Evolutionary conservation across 306 rosid genomes (phyloP).

Genomic region (Abrus pulchellus): DNA sequence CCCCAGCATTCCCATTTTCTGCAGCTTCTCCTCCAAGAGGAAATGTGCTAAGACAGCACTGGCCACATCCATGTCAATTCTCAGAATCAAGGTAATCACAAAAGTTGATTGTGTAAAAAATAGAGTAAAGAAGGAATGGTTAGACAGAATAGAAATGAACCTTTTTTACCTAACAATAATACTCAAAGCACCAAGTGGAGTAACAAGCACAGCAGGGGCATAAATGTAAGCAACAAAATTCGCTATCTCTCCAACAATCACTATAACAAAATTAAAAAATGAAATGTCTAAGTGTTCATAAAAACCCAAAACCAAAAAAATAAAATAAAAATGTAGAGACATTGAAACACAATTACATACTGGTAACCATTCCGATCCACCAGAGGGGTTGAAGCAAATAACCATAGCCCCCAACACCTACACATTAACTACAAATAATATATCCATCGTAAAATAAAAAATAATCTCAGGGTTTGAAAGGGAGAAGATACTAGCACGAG

Average conservation of each 20-base stretch:
- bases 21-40: slow-evolving; percentile 80
- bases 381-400: slow-evolving; percentile 89
- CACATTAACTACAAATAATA: not conserved
- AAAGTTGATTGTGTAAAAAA: not conserved
- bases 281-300: not conserved
- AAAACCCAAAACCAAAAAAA: not conserved
- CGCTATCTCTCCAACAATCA: slow-evolving; percentile 89
- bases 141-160: not conserved
- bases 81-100: not conserved
- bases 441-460: not conserved
- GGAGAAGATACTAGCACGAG: slow-evolving; percentile 64
- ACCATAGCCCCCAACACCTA: slow-evolving; percentile 93
- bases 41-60: slow-evolving; percentile 94
- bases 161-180: slow-evolving; percentile 89
- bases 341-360: slow-evolving; percentile 52
- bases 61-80: slow-evolving; percentile 46
- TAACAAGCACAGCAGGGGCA: slow-evolving; percentile 91
- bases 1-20: slow-evolving; percentile 88
- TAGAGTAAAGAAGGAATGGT: not conserved
- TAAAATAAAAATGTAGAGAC: not conserved
- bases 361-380: slow-evolving; percentile 96
- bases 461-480: not conserved
- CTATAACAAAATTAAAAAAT: slow-evolving; percentile 34
- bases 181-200: slow-evolving; percentile 93
- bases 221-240: slow-evolving; percentile 85